Evolutionary conservation across 495 filamentous ascomycete species (phyloP).

Genomic region (Trichocladium uniseriatum): DNA sequence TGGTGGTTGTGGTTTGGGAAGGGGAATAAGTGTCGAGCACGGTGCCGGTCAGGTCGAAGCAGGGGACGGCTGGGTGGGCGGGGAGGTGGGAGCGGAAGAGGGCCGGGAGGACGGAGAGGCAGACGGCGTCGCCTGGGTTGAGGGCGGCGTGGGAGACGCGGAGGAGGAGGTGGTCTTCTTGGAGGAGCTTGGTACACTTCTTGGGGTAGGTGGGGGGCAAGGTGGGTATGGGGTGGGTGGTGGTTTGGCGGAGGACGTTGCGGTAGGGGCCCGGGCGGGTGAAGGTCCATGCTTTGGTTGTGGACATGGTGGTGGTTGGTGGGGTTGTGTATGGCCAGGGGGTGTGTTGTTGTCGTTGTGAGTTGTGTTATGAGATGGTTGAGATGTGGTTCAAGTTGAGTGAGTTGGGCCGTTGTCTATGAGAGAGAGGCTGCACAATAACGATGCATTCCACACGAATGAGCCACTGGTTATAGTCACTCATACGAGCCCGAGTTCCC

Average conservation of each 20-base stretch:
- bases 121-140: constrained; percentile 32
- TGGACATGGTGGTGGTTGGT: constrained; percentile 1
- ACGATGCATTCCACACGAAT: too few species aligned
- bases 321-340: background rate
- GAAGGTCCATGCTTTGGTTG: constrained; percentile 12
- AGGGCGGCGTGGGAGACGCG: constrained; percentile 31
- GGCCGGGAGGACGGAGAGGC: constrained; percentile 26
- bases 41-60: constrained; percentile 32
- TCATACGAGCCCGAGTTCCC: too few species aligned
- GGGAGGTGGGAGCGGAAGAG: constrained; percentile 24
- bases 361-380: background rate
- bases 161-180: constrained; percentile 26
- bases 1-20: background rate
- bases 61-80: constrained; percentile 20
- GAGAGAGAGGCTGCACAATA: too few species aligned
- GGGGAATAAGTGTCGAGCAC: constrained; percentile 19
- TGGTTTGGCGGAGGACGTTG: constrained; percentile 12
- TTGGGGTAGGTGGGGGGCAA: constrained; percentile 14
- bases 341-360: background rate
- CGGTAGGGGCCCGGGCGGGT: constrained; percentile 12
- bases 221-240: constrained; percentile 14
- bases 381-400: background rate
- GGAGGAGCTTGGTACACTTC: background rate
- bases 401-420: too few species aligned
- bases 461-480: too few species aligned